Evolutionary conservation across 192 early-diverging fungal genomes (phyloP), one percentile per base, ranked within the genome.

Genomic region (Kappamyces sp.): DNA sequence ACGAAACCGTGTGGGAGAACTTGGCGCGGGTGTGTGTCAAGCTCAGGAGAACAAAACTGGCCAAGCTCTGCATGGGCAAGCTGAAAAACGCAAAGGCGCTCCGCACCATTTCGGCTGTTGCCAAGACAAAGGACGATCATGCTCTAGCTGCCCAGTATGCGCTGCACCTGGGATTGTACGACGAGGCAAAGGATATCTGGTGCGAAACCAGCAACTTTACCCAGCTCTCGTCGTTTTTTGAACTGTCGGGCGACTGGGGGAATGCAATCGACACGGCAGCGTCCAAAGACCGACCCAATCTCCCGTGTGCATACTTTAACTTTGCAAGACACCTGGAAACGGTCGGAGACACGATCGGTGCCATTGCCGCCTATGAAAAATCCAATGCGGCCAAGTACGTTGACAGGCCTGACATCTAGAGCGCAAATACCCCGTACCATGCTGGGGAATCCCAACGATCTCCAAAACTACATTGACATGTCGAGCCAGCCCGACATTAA

Each of bases 341-440:
- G 46, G 62, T 63, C 31, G 76, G 71, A 3, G 79, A 81, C 48
- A 45, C 43, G n/a, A 65, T 49, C 47, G 79, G 72, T 4, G 76
- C 79, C 0, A 61, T 76, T 43, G 74, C 75, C 3, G 79, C 79
- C 3, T 81, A 62, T 64, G 79, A 81, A 53, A 81, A 78, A 43
- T 65, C 66, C 5, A 40, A 41, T 11, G 57, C 35, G 38, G 29
- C 46, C 50, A 50, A 57, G 66, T 74, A 40, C 55, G 22, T 59
- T 29, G 2, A n/a, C n/a, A n/a, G n/a, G n/a, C n/a, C n/a, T n/a
- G n/a, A n/a, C 1, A 37, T 8, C 37, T 11, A 65, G 64, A 8
- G 51, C 59, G 38, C 65, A 70, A 12, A 65, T 74, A 39, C 74
- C 68, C 8, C 58, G 67, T 15, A 33, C 74, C 42, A 46, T 66